Evolutionary conservation across 139 green algal species (phyloP), one percentile per base, ranked within the genome.

Genomic region (Picochlorum sp.): DNA sequence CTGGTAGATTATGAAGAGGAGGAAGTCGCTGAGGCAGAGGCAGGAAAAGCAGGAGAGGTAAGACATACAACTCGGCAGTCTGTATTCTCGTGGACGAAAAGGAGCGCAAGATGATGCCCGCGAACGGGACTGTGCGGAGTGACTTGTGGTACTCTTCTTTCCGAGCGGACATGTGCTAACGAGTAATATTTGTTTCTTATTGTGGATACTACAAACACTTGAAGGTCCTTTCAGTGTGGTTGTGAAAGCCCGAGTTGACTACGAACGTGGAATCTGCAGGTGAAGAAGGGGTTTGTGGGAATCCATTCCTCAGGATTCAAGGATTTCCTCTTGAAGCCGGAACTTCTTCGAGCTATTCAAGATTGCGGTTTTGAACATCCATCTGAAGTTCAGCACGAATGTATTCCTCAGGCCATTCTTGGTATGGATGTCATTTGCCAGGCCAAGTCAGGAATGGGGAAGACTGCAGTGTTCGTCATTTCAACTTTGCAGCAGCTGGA

Each of bases 401-500:
- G 89, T 75, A 98, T 99, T 65, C 93, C 93, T 18, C 85, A 96
- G 65, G 91, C 93, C 45, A 96, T 98, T 53, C 74, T 96, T 41
- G 91, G 93, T 37, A 89, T 94, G 81, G 93, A 99, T 63, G 85
- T 99, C 12, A 79, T 99, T 7, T 98, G 93, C 75, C 93, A 99
- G 72, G 93, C 93, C 29, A 99, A 99, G 85, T 96, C 88, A 8
- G 93, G 93, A 45, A 98, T 98, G 93, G 93, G 93, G 39, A 99
- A 99, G 85, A 99, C 93, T 2, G 93, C 93, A 4, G 93, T 98
- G 7, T 99, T 99, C 67, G 90, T 97, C n/a, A 78, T 99, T 32
- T 84, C 89, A n/a, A 79, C 93, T 28, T 81, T 99, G 36, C 93
- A 99, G 75, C 90, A 98, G 71, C 75, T 99, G 14, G 83, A 95